Evolutionary conservation across 2,329 filamentous ascomycete species (phyloP).

Genomic region (Fusarium scirpi): DNA sequence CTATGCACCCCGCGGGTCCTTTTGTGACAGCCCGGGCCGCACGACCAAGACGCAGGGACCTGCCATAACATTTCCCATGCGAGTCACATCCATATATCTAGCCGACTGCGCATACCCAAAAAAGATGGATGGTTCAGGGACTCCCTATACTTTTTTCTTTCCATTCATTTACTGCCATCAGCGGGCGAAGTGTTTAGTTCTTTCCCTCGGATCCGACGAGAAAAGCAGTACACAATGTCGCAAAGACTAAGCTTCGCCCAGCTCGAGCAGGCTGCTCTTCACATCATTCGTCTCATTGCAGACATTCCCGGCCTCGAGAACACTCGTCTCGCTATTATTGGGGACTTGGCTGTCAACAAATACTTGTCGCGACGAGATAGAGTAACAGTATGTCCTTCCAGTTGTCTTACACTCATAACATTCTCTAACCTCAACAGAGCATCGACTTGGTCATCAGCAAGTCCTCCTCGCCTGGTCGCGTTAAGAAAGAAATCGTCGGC

Average conservation of each 20-base stretch:
- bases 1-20: slow-evolving; percentile 25
- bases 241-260: slow-evolving; percentile 46
- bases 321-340: slow-evolving; percentile 46
- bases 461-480: slow-evolving; percentile 47
- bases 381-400: slow-evolving; percentile 28
- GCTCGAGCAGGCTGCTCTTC: slow-evolving; percentile 81
- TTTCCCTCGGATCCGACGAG: slow-evolving; percentile 3
- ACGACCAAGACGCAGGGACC: slow-evolving; percentile 9
- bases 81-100: slow-evolving; percentile 25
- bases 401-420: rapidly evolving
- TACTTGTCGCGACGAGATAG: slow-evolving; percentile 41
- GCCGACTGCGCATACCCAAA: background rate
- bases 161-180: background rate
- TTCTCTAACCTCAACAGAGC: slow-evolving; percentile 34
- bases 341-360: slow-evolving; percentile 46
- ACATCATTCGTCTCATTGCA: slow-evolving; percentile 89
- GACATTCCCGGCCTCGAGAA: slow-evolving; percentile 47
- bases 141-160: slow-evolving; percentile 3
- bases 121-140: background rate
- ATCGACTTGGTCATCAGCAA: slow-evolving; percentile 50
- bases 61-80: background rate
- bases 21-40: slow-evolving; percentile 6
- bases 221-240: slow-evolving; percentile 40
- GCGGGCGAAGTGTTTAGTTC: slow-evolving; percentile 38
- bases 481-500: slow-evolving; percentile 47